A percentile compares a stretch with the other conserved stretches of the same genome.
These are phyloP conservation scores for Whalleya microplaca DNA, from an alignment of 2,329 filamentous ascomycete genomes.

Conservation along the genomic window DNA sequence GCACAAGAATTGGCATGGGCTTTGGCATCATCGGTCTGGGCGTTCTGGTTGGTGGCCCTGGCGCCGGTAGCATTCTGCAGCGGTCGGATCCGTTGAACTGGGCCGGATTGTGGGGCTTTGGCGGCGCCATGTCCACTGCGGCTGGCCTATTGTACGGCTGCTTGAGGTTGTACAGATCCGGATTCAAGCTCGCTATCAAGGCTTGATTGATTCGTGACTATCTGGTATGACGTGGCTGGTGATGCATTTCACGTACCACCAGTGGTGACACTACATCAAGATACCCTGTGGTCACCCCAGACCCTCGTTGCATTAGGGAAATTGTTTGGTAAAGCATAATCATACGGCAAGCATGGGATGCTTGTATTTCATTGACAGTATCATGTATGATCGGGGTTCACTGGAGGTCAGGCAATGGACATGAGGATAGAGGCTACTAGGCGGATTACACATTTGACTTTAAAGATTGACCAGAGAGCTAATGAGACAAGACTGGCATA, in stretches of 20 bases:
- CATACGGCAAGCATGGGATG: not conserved
- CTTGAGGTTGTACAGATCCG: conserved; percentile 22
- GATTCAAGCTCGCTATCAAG: conserved; percentile 20
- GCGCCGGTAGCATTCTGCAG: conserved; percentile 40
- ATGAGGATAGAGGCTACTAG: not conserved
- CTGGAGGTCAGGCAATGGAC: not conserved
- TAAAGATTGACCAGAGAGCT: not conserved
- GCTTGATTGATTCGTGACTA: conserved; percentile 5
- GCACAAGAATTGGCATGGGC: conserved; percentile 43
- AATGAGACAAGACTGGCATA: conserved; percentile 1
- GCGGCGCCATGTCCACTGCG: conserved; percentile 22
- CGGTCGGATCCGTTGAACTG: conserved; percentile 32
- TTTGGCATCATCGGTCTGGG: conserved; percentile 37
- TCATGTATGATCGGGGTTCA: not conserved
- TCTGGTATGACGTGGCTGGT: not conserved
- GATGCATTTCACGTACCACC: not conserved
- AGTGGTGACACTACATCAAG: not conserved
- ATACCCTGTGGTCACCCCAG: not conserved
- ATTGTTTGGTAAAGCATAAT: not conserved
- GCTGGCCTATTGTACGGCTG: conserved; percentile 19
- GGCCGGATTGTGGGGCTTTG: conserved; percentile 40
- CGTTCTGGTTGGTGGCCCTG: conserved; percentile 36
- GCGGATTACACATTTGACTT: not conserved
- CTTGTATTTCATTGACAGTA: not conserved
- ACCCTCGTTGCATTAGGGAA: not conserved